Evolutionary conservation across 169 alveolate species (phyloP), one percentile per base, ranked within the genome.

Genomic region (Plasmodium inui): DNA sequence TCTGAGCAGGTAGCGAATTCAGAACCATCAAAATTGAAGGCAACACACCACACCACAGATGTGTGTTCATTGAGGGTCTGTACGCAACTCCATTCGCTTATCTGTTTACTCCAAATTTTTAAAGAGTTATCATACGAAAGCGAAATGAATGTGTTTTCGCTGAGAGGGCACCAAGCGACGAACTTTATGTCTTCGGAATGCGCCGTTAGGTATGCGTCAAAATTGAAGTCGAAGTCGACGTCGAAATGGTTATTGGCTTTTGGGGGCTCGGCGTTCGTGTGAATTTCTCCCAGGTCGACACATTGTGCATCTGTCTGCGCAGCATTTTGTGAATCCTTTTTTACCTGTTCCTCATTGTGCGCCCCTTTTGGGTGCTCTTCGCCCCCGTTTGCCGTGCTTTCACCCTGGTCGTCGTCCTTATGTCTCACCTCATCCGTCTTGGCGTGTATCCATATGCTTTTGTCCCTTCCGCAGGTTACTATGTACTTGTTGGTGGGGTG

Each of bases 391-490:
- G 55, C 9, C 4, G 55, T 1, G 46, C n/a, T 81, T 2, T 0
- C 41, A n/a, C 0, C n/a, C 9, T 81, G 57, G 5, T 50, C 22
- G n/a, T 26, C 70, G 14, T 61, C 41, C 17, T 30, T 61, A 0
- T 26, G 2, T 46, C 34, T 61, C 12, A 61, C 17, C 1, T 4
- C 74, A 7, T 80, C 70, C 57, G 44, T 32, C 46, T 92, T 93
- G 82, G 95, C 96, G 80, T 96, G 94, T 22, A 96, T 82, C 97
- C 97, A 96, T 26, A 96, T 92, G 17, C 97, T 93, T 82, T 96
- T 96, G 71, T 96, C 97, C 22, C 97, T 88, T 3, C 97, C 97
- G 70, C 97, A 96, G 6, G 97, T 96, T 14, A 96, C 97, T 22
- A 96, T 88, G 70, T 93, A 96, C 26, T 85, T 94, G 28, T 92